Conservation (phyloP, 768 basidiomycete genomes). For the Suillus subalutaceus region DNA sequence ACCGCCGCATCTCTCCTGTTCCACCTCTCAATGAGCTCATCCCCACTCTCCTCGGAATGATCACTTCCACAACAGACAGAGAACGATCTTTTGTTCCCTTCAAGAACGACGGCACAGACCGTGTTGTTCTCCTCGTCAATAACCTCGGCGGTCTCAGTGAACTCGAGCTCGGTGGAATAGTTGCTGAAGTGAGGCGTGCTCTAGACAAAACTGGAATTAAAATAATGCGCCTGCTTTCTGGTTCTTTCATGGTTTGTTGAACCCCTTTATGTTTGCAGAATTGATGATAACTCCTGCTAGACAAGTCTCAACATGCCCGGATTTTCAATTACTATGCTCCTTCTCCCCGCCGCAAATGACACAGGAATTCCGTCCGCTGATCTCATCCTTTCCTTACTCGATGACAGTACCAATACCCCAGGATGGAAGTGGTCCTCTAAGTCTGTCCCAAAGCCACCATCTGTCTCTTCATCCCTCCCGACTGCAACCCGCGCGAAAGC, state of each 20-base stretch:
- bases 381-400: slow-evolving; percentile 66
- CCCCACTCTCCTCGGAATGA: slow-evolving; percentile 65
- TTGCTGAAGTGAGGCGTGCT: slow-evolving; percentile 57
- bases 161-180: slow-evolving; percentile 75
- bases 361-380: slow-evolving; percentile 39
- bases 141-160: slow-evolving; percentile 87
- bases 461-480: slow-evolving; percentile 16
- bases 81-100: slow-evolving; percentile 82
- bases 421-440: slow-evolving; percentile 85
- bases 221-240: slow-evolving; percentile 67
- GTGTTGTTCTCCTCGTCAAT: slow-evolving; percentile 81
- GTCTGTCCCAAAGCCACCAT: slow-evolving; percentile 36
- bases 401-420: slow-evolving; percentile 66
- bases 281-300: slow-evolving; percentile 38
- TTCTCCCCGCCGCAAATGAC: slow-evolving; percentile 59
- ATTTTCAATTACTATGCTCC: slow-evolving; percentile 81
- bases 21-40: slow-evolving; percentile 74
- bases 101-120: slow-evolving; percentile 59
- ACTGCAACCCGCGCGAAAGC: slow-evolving; percentile 9
- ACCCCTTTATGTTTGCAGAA: neutral
- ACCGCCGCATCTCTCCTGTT: slow-evolving; percentile 65
- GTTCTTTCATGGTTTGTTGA: slow-evolving; percentile 80
- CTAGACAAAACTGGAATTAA: slow-evolving; percentile 59
- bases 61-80: slow-evolving; percentile 71
- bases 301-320: slow-evolving; percentile 94